Base-by-base conservation (phyloP, 768 basidiomycete genomes). In the Xerocomellus intermedius region DNA sequence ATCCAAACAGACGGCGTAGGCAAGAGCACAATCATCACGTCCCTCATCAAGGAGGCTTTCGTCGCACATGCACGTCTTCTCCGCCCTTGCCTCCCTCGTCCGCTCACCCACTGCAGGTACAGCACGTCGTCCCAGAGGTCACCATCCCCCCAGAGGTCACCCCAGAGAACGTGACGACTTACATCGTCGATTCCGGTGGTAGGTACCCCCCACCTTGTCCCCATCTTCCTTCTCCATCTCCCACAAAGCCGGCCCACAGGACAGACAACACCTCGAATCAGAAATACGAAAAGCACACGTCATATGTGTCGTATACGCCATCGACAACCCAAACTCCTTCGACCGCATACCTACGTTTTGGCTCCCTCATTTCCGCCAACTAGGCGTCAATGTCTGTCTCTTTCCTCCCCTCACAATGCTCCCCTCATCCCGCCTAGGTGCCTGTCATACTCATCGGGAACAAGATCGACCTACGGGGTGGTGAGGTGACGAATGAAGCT, bases 161-260 rank as follows among this genome's bases (percentile, higher is more conserved):
- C 21, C 93, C 96, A 46, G 94, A 96, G 76, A 94, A 97, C 69
- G 93, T 99, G 38, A 98, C 96, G 2, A 98, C 95, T 5, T 92
- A 95, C 69, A 98, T 99, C 58, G 91, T 98, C 50, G 96, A 99
- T 74, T 94, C 96, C 46, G 95, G 95, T 71, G 87, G 96, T 94
- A 65, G 58, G 85, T 78, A 38, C 13, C 35, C 37, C 48, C 42
- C 24, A 19, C 32, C 49, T 46, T 22, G 22, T 51, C 24, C 37
- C 38, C 14, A 22, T 46, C 28, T 39, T 48, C 28, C 48, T 42
- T 56, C 58, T 52, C 46, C 49, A 54, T 48, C 42, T 49, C 48
- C 52, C 55, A 56, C 33, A 21, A 62, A 98, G 95, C 92, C 54
- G 85, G 89, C 32, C 87, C 89, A 17, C 84, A 90, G 57, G 95